These are phyloP conservation scores for Monosporascus sp. DNA, from an alignment of 2,329 filamentous ascomycete species.

Conservation along the genomic window DNA sequence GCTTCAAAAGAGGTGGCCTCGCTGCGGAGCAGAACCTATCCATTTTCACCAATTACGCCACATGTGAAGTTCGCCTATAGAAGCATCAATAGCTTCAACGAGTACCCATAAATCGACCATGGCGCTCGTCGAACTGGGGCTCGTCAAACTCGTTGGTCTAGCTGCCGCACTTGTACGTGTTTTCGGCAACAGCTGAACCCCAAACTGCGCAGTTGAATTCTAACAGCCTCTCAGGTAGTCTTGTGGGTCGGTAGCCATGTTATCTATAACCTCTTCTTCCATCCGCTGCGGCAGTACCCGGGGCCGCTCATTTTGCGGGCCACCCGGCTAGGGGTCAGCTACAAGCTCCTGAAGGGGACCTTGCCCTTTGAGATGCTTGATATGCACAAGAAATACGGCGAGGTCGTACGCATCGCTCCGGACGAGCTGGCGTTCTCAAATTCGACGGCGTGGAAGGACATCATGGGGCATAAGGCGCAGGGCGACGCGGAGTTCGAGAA, in stretches of 20 bases:
- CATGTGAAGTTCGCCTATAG: not conserved
- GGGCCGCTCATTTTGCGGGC: slow-evolving; percentile 14
- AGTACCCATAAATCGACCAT: not conserved
- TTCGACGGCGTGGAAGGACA: slow-evolving; percentile 30
- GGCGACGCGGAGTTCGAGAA: slow-evolving; percentile 21
- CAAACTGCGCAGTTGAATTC: not conserved
- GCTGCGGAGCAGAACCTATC: not conserved
- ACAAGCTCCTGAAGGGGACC: slow-evolving; percentile 8
- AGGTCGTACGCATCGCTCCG: slow-evolving; percentile 33
- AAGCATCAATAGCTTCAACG: not conserved
- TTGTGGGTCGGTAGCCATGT: slow-evolving; percentile 1
- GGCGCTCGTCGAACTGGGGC: not conserved
- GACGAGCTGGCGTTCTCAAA: slow-evolving; percentile 34
- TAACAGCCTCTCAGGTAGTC: not conserved
- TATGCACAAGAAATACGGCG: slow-evolving; percentile 31
- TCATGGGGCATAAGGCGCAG: slow-evolving; percentile 16
- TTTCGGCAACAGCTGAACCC: not conserved
- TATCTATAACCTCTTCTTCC: slow-evolving; percentile 17
- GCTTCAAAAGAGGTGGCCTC: not conserved
- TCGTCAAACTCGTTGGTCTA: not conserved
- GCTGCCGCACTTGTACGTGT: not conserved
- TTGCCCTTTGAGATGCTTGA: slow-evolving; percentile 10
- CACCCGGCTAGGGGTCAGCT: slow-evolving; percentile 1
- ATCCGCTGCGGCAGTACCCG: slow-evolving; percentile 16
- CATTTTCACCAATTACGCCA: not conserved